Base-by-base conservation (phyloP, 257 asterid genomes). In the Echium plantagineum region DNA sequence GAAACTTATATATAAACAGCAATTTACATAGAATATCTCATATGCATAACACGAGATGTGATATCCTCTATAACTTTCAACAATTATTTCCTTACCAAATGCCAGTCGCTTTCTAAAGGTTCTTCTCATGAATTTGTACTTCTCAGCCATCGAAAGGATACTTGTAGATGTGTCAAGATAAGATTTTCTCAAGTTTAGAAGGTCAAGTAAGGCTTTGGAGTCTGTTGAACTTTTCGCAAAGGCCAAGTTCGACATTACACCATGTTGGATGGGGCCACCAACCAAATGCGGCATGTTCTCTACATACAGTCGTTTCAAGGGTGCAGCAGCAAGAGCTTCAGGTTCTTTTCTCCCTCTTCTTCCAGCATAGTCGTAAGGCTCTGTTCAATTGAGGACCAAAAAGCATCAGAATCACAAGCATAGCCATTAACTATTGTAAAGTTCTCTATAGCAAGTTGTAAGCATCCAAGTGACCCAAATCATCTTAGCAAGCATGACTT, bases 241-340 rank as follows among this genome's bases (percentile, higher is more conserved):
- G 53, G 19, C 64, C 64, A 67, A 77, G 68, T 65, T 76, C 74
- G 85, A 77, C 63, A 72, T 64, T 55, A 79, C 70, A 76, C 77
- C 81, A 47, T 79, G 89, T 60, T 76, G 95, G 74, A 94, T 72
- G 83, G 74, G 78, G 58, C 96, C 97, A 74, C 95, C 89, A 74
- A 88, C 90, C 72, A 93, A 72, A 76, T 86, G 77, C 53, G 97
- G 97, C 79, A 72, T 76, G 65, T 93, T 89, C 85, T 93, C 95
- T 66, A 93, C 84, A 76, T 78, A 89, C 74, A 84, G 71, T 69
- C 94, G 96, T 80, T 93, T 93, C 57, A 77, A 62, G 17, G 89
- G 78, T 63, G 87, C 94, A 69, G 91, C 91, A 57, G 85, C 75
- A 62, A 84, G 84, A 59, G 77, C 83, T 74, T 84, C 94, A 56